Evolutionary conservation across 2,329 filamentous ascomycete genomes (phyloP).

Genomic region (Pestalotiopsis sp.): DNA sequence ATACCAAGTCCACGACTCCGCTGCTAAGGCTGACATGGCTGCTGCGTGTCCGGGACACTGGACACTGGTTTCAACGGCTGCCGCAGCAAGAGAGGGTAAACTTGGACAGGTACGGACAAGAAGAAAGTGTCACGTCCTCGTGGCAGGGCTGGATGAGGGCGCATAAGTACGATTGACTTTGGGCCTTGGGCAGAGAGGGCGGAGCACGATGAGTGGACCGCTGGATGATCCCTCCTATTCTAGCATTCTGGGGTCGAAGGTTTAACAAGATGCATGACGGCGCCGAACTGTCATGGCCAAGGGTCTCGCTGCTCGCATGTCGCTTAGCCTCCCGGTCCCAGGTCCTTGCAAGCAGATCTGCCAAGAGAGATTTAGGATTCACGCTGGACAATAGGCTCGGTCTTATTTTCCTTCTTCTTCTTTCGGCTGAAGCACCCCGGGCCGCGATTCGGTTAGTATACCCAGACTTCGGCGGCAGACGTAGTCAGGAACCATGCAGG

Average conservation of each 20-base stretch:
- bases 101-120: background rate
- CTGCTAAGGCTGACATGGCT: constrained; percentile 8
- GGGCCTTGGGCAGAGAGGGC: background rate
- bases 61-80: background rate
- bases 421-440: background rate
- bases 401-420: background rate
- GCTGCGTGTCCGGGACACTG: background rate
- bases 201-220: background rate
- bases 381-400: background rate
- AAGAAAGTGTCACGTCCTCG: background rate
- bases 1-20: constrained; percentile 12
- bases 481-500: too few species aligned
- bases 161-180: background rate
- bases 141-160: background rate
- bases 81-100: background rate
- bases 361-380: background rate
- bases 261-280: background rate
- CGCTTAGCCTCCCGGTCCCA: background rate
- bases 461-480: background rate
- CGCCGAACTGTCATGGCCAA: background rate
- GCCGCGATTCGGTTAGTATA: background rate
- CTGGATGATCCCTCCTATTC: background rate
- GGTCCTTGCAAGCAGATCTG: background rate
- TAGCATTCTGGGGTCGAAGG: background rate
- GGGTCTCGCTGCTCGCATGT: background rate